Percentiles rank a stretch among this genome's conserved stretches.
Conservation (phyloP, 2,329 filamentous ascomycete genomes). For the Diaporthe vaccinii region DNA sequence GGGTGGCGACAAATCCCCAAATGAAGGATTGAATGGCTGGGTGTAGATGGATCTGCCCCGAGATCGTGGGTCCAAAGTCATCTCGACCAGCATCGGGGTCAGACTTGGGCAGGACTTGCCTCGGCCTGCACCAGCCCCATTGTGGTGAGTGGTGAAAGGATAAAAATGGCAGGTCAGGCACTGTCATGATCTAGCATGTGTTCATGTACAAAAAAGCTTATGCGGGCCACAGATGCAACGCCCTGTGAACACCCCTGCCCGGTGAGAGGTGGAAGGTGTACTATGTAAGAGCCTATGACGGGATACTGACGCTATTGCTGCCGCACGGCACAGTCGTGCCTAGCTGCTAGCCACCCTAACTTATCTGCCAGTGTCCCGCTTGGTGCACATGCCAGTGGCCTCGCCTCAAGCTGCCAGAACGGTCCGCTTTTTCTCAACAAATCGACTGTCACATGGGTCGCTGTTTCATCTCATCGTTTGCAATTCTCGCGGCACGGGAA, state of each 20-base stretch:
- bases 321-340: neutral
- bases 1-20: constrained; percentile 5
- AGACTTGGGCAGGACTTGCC: neutral
- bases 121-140: constrained; percentile 14
- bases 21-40: neutral
- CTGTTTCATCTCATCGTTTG: constrained; percentile 14
- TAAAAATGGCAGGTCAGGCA: neutral
- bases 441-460: constrained; percentile 3
- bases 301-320: neutral
- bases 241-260: neutral
- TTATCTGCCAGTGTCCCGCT: neutral
- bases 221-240: constrained; percentile 25
- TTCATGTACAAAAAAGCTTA: constrained; percentile 15
- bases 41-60: constrained; percentile 4
- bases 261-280: too few species aligned
- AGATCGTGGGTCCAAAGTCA: constrained; percentile 26
- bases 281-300: too few species aligned
- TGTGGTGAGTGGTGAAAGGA: neutral
- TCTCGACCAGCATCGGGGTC: constrained; percentile 7
- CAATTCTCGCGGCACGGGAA: neutral
- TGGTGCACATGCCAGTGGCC: neutral
- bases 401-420: neutral
- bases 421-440: constrained; percentile 17
- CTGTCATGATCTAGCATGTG: constrained; percentile 8
- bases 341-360: constrained; percentile 5